phyloP scores from a whole-genome alignment of 345 rosid genomes.

The Melaleuca alternifolia region DNA sequence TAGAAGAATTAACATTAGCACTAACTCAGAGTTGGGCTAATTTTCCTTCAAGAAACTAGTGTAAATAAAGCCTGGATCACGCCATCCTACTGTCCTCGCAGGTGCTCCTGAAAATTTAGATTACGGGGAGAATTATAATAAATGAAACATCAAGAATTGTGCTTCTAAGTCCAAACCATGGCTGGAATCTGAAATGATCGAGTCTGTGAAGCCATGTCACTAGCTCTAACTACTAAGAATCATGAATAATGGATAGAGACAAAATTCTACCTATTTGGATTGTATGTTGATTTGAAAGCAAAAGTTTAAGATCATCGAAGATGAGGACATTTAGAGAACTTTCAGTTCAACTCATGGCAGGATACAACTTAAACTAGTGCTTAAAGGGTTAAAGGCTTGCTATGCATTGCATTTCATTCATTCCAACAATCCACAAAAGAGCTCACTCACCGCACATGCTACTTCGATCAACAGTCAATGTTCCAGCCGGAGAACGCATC shows the following conservation, averaged over 20 bases:
- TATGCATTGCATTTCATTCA: background rate
- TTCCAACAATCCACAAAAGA: background rate
- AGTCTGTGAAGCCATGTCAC: background rate
- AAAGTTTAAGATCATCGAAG: background rate
- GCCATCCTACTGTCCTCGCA: slow-evolving; percentile 34
- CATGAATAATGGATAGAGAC: background rate
- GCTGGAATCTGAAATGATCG: background rate
- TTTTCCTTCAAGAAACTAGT: slow-evolving; percentile 31
- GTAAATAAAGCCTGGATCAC: slow-evolving; percentile 33
- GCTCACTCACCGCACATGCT: slow-evolving; percentile 76
- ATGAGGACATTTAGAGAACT: background rate
- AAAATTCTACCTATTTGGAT: background rate
- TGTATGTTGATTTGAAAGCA: background rate
- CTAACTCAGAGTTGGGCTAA: slow-evolving; percentile 34
- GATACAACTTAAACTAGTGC: too few species aligned
- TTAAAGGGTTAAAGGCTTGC: background rate
- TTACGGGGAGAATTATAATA: background rate
- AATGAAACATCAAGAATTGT: background rate
- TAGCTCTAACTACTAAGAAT: background rate
- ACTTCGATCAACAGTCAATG: slow-evolving; percentile 51
- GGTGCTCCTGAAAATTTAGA: slow-evolving; percentile 17
- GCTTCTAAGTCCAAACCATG: background rate
- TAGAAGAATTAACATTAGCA: background rate
- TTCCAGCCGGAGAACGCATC: slow-evolving; percentile 64
- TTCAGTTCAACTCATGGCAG: background rate